Conservation (phyloP, 352 stramenopile species). For the Globisporangium spiculum region DNA sequence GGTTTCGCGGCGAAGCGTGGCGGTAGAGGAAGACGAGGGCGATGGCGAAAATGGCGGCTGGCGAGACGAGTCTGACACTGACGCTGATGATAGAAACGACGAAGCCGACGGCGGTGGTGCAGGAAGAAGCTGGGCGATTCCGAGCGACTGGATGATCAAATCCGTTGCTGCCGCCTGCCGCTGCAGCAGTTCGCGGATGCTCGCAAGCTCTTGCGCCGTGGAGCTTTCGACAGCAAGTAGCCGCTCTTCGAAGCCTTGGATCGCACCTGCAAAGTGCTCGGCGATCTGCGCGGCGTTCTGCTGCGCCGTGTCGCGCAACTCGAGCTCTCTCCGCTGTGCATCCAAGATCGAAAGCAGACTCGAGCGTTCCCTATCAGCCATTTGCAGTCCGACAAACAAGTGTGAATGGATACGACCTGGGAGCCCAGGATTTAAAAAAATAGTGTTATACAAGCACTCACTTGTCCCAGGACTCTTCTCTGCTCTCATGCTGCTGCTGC, state of each 20-base stretch:
- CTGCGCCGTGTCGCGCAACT: slow-evolving; percentile 47
- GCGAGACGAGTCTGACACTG: neutral
- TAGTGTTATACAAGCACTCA: slow-evolving; percentile 10
- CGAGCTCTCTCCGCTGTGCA: slow-evolving; percentile 53
- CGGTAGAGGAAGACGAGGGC: neutral
- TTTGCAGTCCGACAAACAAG: neutral
- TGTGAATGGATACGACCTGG: neutral
- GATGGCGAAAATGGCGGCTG: neutral
- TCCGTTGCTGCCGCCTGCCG: slow-evolving; percentile 43
- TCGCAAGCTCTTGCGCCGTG: slow-evolving; percentile 35
- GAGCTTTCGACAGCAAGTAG: slow-evolving; percentile 46
- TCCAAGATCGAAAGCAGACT: slow-evolving; percentile 65
- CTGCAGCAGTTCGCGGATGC: slow-evolving; percentile 43
- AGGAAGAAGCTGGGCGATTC: slow-evolving; percentile 21
- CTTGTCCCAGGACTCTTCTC: slow-evolving; percentile 42
- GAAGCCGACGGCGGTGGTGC: neutral
- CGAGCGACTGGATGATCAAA: slow-evolving; percentile 52
- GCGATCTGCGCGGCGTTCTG: slow-evolving; percentile 49
- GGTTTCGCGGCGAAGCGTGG: slow-evolving; percentile 2
- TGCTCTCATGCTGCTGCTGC: slow-evolving; percentile 19
- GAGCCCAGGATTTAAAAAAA: neutral
- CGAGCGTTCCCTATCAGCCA: slow-evolving; percentile 39
- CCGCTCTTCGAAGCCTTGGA: slow-evolving; percentile 57
- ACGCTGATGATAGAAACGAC: neutral
- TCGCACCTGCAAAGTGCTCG: slow-evolving; percentile 49